phyloP scores from a whole-genome alignment of 148 eudicot genomes.

The Chenopodium formosanum region DNA sequence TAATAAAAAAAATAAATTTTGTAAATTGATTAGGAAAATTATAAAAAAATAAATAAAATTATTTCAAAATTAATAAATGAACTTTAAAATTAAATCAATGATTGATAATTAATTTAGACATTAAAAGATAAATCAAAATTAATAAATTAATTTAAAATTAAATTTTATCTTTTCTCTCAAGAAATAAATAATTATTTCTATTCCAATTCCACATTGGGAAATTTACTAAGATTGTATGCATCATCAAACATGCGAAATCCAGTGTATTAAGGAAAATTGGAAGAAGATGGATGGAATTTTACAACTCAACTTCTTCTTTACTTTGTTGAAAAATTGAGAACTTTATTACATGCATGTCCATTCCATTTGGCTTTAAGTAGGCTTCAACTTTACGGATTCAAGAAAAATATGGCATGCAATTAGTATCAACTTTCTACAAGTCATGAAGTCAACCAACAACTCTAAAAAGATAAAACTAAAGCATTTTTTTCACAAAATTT shows the following conservation, averaged over 20 bases:
- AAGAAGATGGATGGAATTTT: background rate
- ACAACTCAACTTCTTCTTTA: background rate
- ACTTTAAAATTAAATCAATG: too few relatives aligned
- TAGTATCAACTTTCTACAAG: constrained; percentile 16
- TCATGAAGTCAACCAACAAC: background rate
- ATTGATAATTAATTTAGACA: too few relatives aligned
- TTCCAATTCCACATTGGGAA: too few relatives aligned
- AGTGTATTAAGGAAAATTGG: background rate
- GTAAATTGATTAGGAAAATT: too few relatives aligned
- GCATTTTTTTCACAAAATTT: too few relatives aligned
- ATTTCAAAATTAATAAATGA: too few relatives aligned
- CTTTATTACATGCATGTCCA: constrained; percentile 1
- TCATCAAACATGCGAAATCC: background rate
- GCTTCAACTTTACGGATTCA: constrained; percentile 19
- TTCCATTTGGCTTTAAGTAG: constrained; percentile 18
- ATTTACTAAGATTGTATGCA: background rate
- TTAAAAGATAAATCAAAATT: too few relatives aligned
- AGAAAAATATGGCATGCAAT: background rate
- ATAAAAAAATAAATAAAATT: too few relatives aligned
- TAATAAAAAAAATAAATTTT: too few relatives aligned
- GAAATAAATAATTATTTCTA: too few relatives aligned
- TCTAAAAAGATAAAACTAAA: background rate
- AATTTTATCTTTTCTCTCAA: too few relatives aligned
- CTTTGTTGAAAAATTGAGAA: constrained; percentile 16
- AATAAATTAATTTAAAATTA: too few relatives aligned